phyloP scores from a whole-genome alignment of 345 rosid genomes.

The Rhodomyrtus tomentosa region DNA sequence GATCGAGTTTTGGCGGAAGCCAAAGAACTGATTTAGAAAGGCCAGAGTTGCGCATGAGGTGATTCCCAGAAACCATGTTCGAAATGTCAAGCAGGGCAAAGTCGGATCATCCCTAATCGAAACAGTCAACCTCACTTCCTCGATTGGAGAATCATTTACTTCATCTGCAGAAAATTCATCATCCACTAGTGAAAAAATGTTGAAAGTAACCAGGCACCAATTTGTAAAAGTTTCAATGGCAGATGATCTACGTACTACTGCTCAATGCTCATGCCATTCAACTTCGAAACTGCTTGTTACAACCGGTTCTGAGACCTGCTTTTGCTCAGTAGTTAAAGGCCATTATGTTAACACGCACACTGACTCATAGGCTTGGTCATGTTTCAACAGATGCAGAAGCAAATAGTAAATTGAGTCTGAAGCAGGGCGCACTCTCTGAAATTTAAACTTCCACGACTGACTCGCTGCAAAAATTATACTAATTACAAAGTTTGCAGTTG shows the following conservation, averaged over 20 bases:
- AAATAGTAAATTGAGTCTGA: not conserved
- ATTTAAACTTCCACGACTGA: not conserved
- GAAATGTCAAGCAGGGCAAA: slow-evolving; percentile 29
- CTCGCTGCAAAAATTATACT: not conserved
- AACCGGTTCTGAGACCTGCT: not conserved
- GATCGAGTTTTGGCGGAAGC: slow-evolving; percentile 19
- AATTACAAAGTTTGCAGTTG: not conserved
- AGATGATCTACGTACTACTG: not conserved
- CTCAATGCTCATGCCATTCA: not conserved
- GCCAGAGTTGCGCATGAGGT: slow-evolving; percentile 18
- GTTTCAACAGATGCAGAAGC: not conserved
- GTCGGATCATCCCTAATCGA: slow-evolving; percentile 31
- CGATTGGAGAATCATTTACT: slow-evolving; percentile 28
- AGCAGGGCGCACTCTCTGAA: not conserved
- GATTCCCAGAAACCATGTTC: slow-evolving; percentile 33
- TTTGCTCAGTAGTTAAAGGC: not conserved
- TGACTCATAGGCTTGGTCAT: not conserved
- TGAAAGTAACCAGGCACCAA: not conserved
- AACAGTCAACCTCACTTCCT: slow-evolving; percentile 34
- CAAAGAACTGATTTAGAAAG: slow-evolving; percentile 35
- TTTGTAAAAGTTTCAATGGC: not conserved
- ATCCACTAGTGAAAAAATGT: not conserved
- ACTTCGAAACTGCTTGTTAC: not conserved
- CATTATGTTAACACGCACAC: not conserved
- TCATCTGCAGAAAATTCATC: slow-evolving; percentile 8